Conservation (phyloP, 106 monocot species). For the Amphibolis antarctica region DNA sequence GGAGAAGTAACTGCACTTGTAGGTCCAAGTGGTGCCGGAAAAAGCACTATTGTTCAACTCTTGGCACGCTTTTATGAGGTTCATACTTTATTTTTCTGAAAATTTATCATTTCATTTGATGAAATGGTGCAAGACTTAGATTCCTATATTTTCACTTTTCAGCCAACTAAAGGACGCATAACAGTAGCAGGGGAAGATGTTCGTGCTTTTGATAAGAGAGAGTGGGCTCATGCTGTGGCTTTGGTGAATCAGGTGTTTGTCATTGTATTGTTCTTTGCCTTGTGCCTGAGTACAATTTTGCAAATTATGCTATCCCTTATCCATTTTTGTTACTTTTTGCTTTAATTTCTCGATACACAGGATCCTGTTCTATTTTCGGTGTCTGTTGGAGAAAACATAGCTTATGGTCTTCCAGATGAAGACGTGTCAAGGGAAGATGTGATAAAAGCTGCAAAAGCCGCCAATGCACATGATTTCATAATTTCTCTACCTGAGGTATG, state of each 20-base stretch:
- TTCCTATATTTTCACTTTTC: slow-evolving; percentile 7
- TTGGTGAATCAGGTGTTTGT: slow-evolving; percentile 86
- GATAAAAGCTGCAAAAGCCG: slow-evolving; percentile 95
- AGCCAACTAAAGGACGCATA: slow-evolving; percentile 91
- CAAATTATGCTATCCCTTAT: too few relatives aligned
- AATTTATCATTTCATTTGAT: neutral
- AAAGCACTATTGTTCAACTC: slow-evolving; percentile 98
- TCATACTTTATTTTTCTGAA: slow-evolving; percentile 2
- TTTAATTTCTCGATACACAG: slow-evolving; percentile 16
- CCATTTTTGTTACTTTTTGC: too few relatives aligned
- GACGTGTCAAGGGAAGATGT: slow-evolving; percentile 80
- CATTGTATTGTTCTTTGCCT: neutral
- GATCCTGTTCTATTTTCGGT: slow-evolving; percentile 97
- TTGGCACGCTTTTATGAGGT: slow-evolving; percentile 99
- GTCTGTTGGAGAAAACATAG: slow-evolving; percentile 94
- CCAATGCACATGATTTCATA: slow-evolving; percentile 98
- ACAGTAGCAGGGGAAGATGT: slow-evolving; percentile 92
- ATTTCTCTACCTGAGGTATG: slow-evolving; percentile 89
- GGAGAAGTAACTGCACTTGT: slow-evolving; percentile 92
- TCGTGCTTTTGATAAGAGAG: slow-evolving; percentile 86
- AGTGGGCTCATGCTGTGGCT: slow-evolving; percentile 78
- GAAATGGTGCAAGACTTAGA: neutral
- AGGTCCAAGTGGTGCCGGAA: slow-evolving; percentile 95
- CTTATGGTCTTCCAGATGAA: slow-evolving; percentile 96
- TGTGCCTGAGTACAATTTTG: too few relatives aligned